A percentile compares a stretch with the other conserved stretches of the same genome.
These are phyloP conservation scores for Yamadazyma paraphyllophila DNA, from an alignment of 805 yeast genomes.

Conservation along the genomic window DNA sequence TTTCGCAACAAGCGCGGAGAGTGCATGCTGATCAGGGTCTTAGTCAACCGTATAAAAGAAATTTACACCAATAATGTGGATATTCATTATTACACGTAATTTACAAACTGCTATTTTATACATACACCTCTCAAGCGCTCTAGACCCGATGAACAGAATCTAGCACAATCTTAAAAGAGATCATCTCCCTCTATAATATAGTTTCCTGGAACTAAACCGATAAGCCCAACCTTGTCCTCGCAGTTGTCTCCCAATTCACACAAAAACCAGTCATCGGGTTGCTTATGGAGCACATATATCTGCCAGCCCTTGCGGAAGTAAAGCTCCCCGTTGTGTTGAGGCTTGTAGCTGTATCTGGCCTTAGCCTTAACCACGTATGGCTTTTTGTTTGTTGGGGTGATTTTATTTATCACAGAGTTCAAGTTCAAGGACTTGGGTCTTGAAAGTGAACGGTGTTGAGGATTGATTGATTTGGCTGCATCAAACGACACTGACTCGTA, in stretches of 20 bases:
- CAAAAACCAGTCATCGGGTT: conserved; percentile 44
- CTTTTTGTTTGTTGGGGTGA: conserved; percentile 32
- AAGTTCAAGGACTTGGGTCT: conserved; percentile 35
- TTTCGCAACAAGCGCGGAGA: neutral
- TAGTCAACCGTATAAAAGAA: too few species aligned
- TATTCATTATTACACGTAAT: too few species aligned
- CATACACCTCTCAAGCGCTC: too few species aligned
- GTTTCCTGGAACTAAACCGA: conserved; percentile 45
- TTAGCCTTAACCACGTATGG: conserved; percentile 34
- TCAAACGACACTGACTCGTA: conserved; percentile 16
- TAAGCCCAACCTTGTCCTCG: conserved; percentile 28
- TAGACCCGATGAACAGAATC: too few species aligned
- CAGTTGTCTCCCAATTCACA: conserved; percentile 41
- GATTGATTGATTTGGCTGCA: conserved; percentile 9
- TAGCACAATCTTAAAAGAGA: too few species aligned
- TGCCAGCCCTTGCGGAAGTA: conserved; percentile 41
- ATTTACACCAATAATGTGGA: too few species aligned
- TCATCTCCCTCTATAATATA: conserved; percentile 34
- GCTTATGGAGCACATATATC: conserved; percentile 41
- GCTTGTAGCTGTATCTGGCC: conserved; percentile 39
- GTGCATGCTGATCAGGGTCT: neutral
- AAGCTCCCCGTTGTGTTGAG: conserved; percentile 42
- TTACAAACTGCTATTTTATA: conserved; percentile 2
- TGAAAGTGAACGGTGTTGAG: conserved; percentile 24
- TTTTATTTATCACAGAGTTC: conserved; percentile 22